Evolutionary conservation across 2,329 filamentous ascomycete species (phyloP).

Genomic region (Epichloe festucae): DNA sequence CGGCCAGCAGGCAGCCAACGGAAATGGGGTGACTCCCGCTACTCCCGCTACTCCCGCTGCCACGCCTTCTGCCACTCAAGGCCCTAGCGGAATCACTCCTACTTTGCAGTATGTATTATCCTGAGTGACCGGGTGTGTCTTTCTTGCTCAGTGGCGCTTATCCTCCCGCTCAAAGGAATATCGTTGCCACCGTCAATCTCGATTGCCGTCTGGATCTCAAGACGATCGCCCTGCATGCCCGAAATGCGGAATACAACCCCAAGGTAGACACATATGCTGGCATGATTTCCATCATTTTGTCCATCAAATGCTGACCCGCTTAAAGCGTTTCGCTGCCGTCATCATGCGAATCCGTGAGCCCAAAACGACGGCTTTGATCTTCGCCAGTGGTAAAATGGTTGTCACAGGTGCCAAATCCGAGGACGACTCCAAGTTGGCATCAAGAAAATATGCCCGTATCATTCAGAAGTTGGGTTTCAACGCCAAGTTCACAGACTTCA

Average conservation of each 20-base stretch:
- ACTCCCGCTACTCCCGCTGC: conserved; percentile 80
- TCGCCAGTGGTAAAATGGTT: conserved; percentile 98
- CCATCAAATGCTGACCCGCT: conserved; percentile 7
- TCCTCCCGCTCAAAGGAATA: conserved; percentile 60
- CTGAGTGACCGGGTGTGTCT: conserved; percentile 16
- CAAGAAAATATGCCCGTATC: conserved; percentile 94
- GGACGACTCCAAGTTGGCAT: conserved; percentile 93
- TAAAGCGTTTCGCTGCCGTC: conserved; percentile 89
- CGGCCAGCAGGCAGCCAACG: conserved; percentile 45
- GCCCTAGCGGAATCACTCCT: conserved; percentile 80
- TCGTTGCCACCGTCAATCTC: conserved; percentile 96
- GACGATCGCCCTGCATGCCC: conserved; percentile 94
- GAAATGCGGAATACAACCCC: conserved; percentile 97
- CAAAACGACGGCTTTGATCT: conserved; percentile 96
- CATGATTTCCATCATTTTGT: conserved; percentile 10
- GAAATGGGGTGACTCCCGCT: conserved; percentile 68
- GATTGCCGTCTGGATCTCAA: conserved; percentile 96
- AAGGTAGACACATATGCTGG: conserved; percentile 51
- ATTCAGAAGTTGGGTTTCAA: conserved; percentile 99
- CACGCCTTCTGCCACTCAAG: conserved; percentile 71
- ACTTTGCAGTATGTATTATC: conserved; percentile 84
- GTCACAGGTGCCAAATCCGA: conserved; percentile 97
- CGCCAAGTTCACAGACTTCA: conserved; percentile 98
- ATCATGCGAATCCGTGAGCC: conserved; percentile 99
- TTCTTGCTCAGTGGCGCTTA: conserved; percentile 37